These are phyloP conservation scores for Escovopsis weberi DNA, from an alignment of 2,329 filamentous ascomycete species.

Conservation along the genomic window DNA sequence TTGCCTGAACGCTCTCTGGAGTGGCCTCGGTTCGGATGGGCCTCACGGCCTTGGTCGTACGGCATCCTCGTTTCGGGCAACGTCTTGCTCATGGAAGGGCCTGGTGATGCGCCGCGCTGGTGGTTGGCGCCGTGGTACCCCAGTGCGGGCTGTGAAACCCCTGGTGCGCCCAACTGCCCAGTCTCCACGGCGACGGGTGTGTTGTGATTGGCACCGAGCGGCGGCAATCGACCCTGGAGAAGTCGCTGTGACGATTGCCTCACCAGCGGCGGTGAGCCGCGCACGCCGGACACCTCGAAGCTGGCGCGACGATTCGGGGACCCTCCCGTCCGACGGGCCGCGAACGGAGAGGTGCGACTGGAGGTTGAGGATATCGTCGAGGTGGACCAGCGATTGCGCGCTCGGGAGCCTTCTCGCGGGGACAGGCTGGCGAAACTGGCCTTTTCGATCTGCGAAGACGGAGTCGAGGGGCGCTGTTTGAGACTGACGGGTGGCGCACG, in stretches of 20 bases:
- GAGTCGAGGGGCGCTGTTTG: slow-evolving; percentile 7
- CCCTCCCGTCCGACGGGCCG: slow-evolving; percentile 17
- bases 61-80: slow-evolving; percentile 13
- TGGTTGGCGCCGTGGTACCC: slow-evolving; percentile 2
- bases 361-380: slow-evolving; percentile 30
- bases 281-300: slow-evolving; percentile 24
- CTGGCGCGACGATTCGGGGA: slow-evolving; percentile 27
- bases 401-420: slow-evolving; percentile 28
- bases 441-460: slow-evolving; percentile 6
- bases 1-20: slow-evolving; percentile 19
- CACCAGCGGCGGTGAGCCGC: slow-evolving; percentile 16
- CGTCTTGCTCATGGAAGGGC: slow-evolving; percentile 5
- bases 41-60: slow-evolving; percentile 17
- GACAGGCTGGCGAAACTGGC: slow-evolving; percentile 13
- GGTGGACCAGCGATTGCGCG: slow-evolving; percentile 36
- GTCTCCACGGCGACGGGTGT: background rate
- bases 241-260: slow-evolving; percentile 21
- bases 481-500: slow-evolving; percentile 4
- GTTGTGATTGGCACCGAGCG: slow-evolving; percentile 1
- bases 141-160: background rate
- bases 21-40: slow-evolving; percentile 15
- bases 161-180: background rate
- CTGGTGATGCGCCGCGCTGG: slow-evolving; percentile 8
- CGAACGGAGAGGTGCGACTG: slow-evolving; percentile 26
- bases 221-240: slow-evolving; percentile 22